Evolutionary conservation across 306 rosid genomes (phyloP).

Genomic region (Acacia crassicarpa): DNA sequence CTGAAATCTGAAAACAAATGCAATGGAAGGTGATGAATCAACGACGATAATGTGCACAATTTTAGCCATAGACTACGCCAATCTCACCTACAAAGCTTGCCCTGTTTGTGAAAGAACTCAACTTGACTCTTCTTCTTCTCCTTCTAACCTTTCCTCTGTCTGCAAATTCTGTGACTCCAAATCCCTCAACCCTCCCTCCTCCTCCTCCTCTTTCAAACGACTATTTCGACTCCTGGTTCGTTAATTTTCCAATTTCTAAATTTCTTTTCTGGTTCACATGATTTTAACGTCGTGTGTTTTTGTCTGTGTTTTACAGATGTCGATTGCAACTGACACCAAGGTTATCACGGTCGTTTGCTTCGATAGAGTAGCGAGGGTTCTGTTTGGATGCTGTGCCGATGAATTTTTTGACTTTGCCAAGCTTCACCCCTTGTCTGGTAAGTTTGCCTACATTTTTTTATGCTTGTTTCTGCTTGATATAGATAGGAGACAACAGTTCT

Average conservation of each 20-base stretch:
- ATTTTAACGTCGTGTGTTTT: neutral
- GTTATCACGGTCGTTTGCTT: constrained; percentile 66
- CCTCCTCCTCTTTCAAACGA: constrained; percentile 50
- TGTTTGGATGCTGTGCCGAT: constrained; percentile 81
- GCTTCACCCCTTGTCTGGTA: constrained; percentile 67
- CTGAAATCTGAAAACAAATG: neutral
- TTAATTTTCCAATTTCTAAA: constrained; percentile 8
- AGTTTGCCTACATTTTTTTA: neutral
- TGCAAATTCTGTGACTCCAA: constrained; percentile 58
- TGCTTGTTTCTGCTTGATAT: neutral
- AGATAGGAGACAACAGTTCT: neutral
- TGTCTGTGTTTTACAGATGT: constrained; percentile 48
- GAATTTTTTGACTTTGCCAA: constrained; percentile 72
- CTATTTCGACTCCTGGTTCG: constrained; percentile 62
- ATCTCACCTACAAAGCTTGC: constrained; percentile 61
- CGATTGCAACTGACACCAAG: constrained; percentile 65
- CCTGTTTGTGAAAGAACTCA: constrained; percentile 62
- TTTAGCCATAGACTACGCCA: constrained; percentile 49
- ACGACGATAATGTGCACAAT: constrained; percentile 45
- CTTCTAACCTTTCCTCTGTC: constrained; percentile 11
- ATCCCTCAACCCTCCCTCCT: constrained; percentile 32
- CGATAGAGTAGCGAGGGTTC: constrained; percentile 63
- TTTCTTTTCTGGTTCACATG: neutral
- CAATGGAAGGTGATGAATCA: constrained; percentile 26
- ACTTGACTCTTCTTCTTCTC: constrained; percentile 27